Evolutionary conservation across 257 asterid genomes (phyloP), one percentile per base, ranked within the genome.

Genomic region (Solanum tarijense): DNA sequence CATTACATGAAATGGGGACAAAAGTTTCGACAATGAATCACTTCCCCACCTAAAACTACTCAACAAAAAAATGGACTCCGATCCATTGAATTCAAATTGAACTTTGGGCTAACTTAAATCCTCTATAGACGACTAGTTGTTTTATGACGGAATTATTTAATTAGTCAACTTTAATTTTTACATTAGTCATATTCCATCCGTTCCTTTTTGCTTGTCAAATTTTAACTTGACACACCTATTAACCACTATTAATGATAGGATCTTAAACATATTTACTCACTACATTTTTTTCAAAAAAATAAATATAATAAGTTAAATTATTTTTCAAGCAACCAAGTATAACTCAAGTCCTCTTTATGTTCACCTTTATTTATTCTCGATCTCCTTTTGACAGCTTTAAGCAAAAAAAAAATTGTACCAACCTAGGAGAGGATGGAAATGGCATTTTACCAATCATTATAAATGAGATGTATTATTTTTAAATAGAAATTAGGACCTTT

Each of bases 171-270:
- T 13, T 23, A 74, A 73, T 20, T 38, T 75, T 38, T 13, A 38
- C 2, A 6, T 27, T n/a, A 23, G 58, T 38, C 60, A 3, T 13
- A 68, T 1, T 52, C 0, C 9, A 5, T 52, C 0, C 4, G 0
- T 52, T 52, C 2, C 0, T 52, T 52, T 52, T 52, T 52, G 6
- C n/a, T 52, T 16, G 9, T 52, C 3, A 2, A 16, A 52, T 16
- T 52, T 52, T 52, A 6, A 18, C 9, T 18, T 52, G 62, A 18
- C 62, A 18, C 4, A 52, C n/a, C 4, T 52, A 52, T 18, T 52
- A 52, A 39, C 13, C 13, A 39, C 46, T 39, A 39, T 39, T 39
- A 39, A 39, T 39, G 9, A 52, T 52, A 52, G 3, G 1, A 52
- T 52, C 4, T 16, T 21, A 52, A 52, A 52, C 21, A 16, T 52